Conservation (phyloP, 2,329 filamentous ascomycete species). For the Microthyrium microscopicum region DNA sequence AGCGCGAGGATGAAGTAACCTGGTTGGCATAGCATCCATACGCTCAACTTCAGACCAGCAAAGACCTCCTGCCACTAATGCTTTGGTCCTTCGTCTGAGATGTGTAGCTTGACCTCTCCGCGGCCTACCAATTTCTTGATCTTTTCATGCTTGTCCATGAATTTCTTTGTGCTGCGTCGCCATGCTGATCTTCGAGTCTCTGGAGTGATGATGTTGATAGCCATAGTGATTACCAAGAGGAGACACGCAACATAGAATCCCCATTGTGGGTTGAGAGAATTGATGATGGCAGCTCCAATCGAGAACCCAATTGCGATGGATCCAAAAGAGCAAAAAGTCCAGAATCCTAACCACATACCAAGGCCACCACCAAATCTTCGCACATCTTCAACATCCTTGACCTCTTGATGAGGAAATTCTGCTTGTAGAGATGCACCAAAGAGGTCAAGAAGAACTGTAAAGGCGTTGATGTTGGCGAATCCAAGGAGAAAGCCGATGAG, state of each 20-base stretch:
- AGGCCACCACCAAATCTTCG: slow-evolving; percentile 62
- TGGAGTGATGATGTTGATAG: slow-evolving; percentile 55
- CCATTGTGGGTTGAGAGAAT: slow-evolving; percentile 47
- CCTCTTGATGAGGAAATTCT: slow-evolving; percentile 53
- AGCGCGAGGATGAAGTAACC: slow-evolving; percentile 56
- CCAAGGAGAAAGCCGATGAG: slow-evolving; percentile 54
- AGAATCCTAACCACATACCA: slow-evolving; percentile 63
- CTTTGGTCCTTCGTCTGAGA: slow-evolving; percentile 51
- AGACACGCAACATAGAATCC: slow-evolving; percentile 61
- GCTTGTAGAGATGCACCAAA: slow-evolving; percentile 65
- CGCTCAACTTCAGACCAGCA: slow-evolving; percentile 48
- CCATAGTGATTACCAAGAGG: slow-evolving; percentile 44
- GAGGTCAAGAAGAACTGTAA: slow-evolving; percentile 53
- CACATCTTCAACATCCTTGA: slow-evolving; percentile 50
- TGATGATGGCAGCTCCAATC: slow-evolving; percentile 53
- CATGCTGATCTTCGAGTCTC: slow-evolving; percentile 56
- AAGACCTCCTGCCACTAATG: slow-evolving; percentile 67
- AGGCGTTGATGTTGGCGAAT: slow-evolving; percentile 63
- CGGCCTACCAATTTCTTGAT: slow-evolving; percentile 41
- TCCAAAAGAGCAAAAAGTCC: slow-evolving; percentile 62
- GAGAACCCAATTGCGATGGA: slow-evolving; percentile 57
- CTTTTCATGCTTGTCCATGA: slow-evolving; percentile 25
- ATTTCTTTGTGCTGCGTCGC: slow-evolving; percentile 50
- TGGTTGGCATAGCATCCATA: slow-evolving; percentile 56
- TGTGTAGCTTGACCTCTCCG: slow-evolving; percentile 63